Conservation (phyloP, 2,329 filamentous ascomycete genomes). For the Alternaria sp. region DNA sequence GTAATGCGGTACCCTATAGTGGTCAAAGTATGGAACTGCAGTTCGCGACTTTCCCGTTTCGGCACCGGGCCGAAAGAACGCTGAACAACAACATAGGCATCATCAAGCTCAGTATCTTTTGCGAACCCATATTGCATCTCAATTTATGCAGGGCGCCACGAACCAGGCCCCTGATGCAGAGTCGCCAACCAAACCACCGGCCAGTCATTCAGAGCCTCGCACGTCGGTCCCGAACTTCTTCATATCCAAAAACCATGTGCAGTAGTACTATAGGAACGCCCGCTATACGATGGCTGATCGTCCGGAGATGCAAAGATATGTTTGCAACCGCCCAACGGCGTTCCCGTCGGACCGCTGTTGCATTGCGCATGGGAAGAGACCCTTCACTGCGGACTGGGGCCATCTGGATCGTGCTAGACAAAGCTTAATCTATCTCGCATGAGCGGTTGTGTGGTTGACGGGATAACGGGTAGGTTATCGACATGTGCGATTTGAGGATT, state of each 20-base stretch:
- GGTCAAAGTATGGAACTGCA: neutral
- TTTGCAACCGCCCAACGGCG: neutral
- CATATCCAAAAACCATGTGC: neutral
- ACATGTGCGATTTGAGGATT: neutral
- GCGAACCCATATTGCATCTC: slow-evolving; percentile 1
- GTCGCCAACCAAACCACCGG: neutral
- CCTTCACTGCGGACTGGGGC: neutral
- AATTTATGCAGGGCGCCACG: neutral
- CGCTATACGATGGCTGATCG: neutral
- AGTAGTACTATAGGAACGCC: neutral
- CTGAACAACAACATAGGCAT: neutral
- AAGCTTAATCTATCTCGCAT: slow-evolving; percentile 11
- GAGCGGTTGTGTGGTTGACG: neutral
- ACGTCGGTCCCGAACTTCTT: neutral
- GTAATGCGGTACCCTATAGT: neutral
- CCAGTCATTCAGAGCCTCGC: neutral
- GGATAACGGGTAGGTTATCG: slow-evolving; percentile 15
- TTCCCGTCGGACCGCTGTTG: slow-evolving; percentile 5
- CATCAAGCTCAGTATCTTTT: neutral
- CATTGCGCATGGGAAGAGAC: neutral
- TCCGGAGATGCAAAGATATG: neutral
- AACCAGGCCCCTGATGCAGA: neutral
- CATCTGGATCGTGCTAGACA: neutral
- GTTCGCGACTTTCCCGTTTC: neutral
- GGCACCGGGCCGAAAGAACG: neutral